A percentile compares a stretch with the other conserved stretches of the same genome.
These are phyloP conservation scores for Aspergillus unguis DNA, from an alignment of 2,329 filamentous ascomycete genomes.

Conservation along the genomic window DNA sequence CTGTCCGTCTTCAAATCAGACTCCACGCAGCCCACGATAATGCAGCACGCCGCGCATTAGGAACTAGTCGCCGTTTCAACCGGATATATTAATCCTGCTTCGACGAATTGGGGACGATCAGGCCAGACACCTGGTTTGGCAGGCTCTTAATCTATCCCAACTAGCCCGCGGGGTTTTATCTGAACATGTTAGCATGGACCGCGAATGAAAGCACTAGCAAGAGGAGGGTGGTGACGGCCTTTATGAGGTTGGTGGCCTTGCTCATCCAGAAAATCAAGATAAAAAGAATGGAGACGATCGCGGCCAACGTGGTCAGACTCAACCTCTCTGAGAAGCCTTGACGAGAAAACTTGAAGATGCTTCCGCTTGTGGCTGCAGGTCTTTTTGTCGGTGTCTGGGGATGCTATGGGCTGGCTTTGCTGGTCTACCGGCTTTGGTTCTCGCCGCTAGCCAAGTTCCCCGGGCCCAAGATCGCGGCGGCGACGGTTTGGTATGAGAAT, in stretches of 20 bases:
- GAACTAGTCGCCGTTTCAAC: neutral
- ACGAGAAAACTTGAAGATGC: neutral
- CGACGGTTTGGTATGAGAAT: constrained; percentile 25
- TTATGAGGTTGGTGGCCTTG: neutral
- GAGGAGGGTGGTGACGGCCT: neutral
- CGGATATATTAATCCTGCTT: neutral
- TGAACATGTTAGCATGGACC: no score
- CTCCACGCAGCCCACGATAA: no score
- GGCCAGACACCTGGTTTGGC: neutral
- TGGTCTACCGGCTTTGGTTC: constrained; percentile 4
- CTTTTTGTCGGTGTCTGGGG: neutral
- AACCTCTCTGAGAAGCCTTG: no score
- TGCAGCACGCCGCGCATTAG: neutral
- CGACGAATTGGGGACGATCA: neutral
- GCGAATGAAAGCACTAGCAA: no score
- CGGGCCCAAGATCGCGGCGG: constrained; percentile 21
- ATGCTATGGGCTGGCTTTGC: neutral
- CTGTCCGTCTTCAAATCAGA: neutral
- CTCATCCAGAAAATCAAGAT: no score
- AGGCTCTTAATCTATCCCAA: no score
- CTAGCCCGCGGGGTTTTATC: no score
- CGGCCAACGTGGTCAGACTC: no score
- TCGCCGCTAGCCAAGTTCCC: constrained; percentile 25
- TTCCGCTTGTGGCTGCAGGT: neutral
- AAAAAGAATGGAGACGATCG: no score